These are phyloP conservation scores for Neonectria faginata DNA, from an alignment of 2,329 filamentous ascomycete species.

Conservation along the genomic window DNA sequence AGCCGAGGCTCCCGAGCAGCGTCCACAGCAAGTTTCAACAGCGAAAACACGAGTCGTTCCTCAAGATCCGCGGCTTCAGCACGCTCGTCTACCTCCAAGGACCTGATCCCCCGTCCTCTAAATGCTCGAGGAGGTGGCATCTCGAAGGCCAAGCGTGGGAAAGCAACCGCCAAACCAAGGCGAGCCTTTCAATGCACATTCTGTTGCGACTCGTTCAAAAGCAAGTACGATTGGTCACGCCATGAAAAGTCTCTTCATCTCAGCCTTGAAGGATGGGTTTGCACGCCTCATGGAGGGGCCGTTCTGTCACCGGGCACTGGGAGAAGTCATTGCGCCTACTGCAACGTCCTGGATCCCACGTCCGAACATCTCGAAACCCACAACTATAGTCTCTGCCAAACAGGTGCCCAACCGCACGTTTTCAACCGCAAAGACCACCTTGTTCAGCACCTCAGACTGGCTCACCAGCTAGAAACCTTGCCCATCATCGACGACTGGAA, in stretches of 20 bases:
- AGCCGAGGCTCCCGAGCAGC: conserved; percentile 30
- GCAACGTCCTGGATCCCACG: conserved; percentile 37
- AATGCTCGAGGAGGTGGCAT: conserved; percentile 25
- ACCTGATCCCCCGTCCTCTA: conserved; percentile 8
- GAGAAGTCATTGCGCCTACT: conserved; percentile 42
- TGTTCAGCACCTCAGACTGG: conserved; percentile 46
- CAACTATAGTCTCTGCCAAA: conserved; percentile 35
- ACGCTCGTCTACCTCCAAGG: conserved; percentile 4
- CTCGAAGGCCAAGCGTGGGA: conserved; percentile 12
- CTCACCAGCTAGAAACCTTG: conserved; percentile 50
- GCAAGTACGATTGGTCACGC: conserved; percentile 42
- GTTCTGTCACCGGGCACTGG: conserved; percentile 37
- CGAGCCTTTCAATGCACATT: conserved; percentile 38
- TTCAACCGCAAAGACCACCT: conserved; percentile 50
- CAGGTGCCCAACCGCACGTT: conserved; percentile 16
- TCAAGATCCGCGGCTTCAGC: conserved; percentile 26
- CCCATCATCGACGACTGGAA: conserved; percentile 55
- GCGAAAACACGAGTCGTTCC: conserved; percentile 34
- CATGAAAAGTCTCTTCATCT: conserved; percentile 41
- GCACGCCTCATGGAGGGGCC: conserved; percentile 36
- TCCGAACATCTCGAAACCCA: conserved; percentile 42
- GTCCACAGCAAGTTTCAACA: conserved; percentile 33
- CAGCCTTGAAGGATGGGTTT: conserved; percentile 40
- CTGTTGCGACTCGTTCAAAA: conserved; percentile 43
- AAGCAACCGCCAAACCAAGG: background rate